Evolutionary conservation across 2,329 filamentous ascomycete species (phyloP), one percentile per base, ranked within the genome.

Genomic region (Aureobasidium zeae): DNA sequence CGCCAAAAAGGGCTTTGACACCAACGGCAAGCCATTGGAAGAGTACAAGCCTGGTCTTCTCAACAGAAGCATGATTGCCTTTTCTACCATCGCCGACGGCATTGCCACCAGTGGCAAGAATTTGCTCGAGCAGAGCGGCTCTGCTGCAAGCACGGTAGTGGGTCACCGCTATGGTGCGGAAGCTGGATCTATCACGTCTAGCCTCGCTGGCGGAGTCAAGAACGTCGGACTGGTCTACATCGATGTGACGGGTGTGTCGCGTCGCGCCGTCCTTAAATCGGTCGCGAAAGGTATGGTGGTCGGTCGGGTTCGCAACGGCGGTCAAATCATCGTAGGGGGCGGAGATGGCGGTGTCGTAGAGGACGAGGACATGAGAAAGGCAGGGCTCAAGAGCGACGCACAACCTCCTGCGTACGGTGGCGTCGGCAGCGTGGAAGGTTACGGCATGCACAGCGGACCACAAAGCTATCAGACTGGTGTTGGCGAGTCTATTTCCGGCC

Each of bases 221-320:
- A 98, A 96, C 52, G 91, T 96, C 6, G 91, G 88, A 5, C 72
- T 98, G 20, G 91, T 98, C 22, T 98, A 98, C 60, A 94, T 98
- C 48, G 91, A 98, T 55, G 89, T 93, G 1, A 83, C 88, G 0
- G 91, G 91, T 25, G 91, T 98, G 1, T 94, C 85, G 44, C 74
- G 91, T 30, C 78, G 81, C 49, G 91, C 91, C 0, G 78, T 98
- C 31, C 76, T 98, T 59, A 98, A 95, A 70, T 86, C 83, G 30
- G 91, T 96, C 1, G 91, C 88, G 15, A 95, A 94, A 69, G 87
- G 91, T 29, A 96, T 98, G 91, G 81, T 93, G 2, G 79, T 93
- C 4, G 86, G 86, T 25, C 79, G 79, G 51, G 84, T 89, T 36
- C 76, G 77, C 46, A 81, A 80, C 26, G 83, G 82, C 4, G 77